Evolutionary conservation across 495 filamentous ascomycete species (phyloP), one percentile per base, ranked within the genome.

Genomic region (Neurospora sp.): DNA sequence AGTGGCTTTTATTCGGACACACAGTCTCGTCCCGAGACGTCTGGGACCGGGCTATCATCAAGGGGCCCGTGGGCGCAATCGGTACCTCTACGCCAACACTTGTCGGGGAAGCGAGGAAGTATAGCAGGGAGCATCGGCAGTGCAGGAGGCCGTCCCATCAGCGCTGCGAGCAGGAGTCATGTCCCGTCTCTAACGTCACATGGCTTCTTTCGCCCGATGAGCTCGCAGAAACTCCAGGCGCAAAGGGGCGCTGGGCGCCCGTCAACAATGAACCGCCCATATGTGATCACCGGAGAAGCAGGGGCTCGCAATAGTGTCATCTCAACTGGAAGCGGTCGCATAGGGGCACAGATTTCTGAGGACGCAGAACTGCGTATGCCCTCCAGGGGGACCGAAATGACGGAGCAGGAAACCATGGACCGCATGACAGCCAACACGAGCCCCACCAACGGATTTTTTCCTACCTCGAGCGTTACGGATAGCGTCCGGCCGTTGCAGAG

Each of bases 121-220:
- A 36, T 82, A 21, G 77, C 77, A 15, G 82, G 79, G 11, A 87
- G 85, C 74, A 88, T 85, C 21, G 74, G 81, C 31, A 81, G 85
- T 73, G 39, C 83, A 43, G 83, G 79, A 54, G 83, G 81, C 4
- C 80, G 91, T 75, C 92, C 92, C n/a, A 83, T 82, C 31, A 92
- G 89, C 75, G 87, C 92, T 9, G 87, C 87, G 15, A 94, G 92
- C 79, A 88, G 90, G 77, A 94, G 92, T 21, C 96, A 99, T 85
- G 95, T 97, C 42, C 94, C 96, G 9, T 92, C 92, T 1, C 83
- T 99, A 38, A 90, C 94, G 9, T 93, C 94, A 17, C 91, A 94
- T 75, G 95, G 92, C 24, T 98, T 99, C 81, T 97, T 97, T 77
- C 90, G 91, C 10, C 96, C 96, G 21, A 97, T 99, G 96, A 98